Percentiles rank a stretch among this genome's conserved stretches.
phyloP scores from a whole-genome alignment of 345 rosid species.

The Citrus medica region DNA sequence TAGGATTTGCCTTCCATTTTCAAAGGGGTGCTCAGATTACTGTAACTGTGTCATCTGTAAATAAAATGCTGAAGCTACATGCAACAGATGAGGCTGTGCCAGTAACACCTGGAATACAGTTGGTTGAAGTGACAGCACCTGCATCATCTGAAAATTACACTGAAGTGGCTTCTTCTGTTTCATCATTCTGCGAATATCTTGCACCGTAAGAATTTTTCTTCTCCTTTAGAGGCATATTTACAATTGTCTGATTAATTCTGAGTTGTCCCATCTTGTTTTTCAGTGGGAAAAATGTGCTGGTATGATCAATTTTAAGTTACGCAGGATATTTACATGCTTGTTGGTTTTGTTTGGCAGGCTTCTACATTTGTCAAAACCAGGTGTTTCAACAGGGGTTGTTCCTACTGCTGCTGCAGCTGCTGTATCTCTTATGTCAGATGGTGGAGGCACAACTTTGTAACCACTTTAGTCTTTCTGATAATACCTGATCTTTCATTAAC shows the following conservation, averaged over 20 bases:
- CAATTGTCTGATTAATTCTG: background rate
- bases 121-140: slow-evolving; percentile 95
- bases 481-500: background rate
- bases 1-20: slow-evolving; percentile 87
- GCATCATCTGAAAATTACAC: slow-evolving; percentile 80
- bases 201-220: slow-evolving; percentile 64
- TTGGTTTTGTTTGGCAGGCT: slow-evolving; percentile 49
- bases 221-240: background rate
- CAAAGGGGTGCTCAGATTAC: slow-evolving; percentile 69
- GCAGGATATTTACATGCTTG: background rate
- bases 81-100: slow-evolving; percentile 91
- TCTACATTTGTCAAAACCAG: slow-evolving; percentile 88
- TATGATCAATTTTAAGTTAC: background rate
- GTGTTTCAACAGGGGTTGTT: slow-evolving; percentile 79
- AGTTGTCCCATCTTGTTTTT: background rate
- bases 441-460: slow-evolving; percentile 76
- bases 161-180: slow-evolving; percentile 73
- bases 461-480: background rate
- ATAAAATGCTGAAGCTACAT: slow-evolving; percentile 78
- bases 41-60: slow-evolving; percentile 77
- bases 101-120: slow-evolving; percentile 93
- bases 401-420: slow-evolving; percentile 97
- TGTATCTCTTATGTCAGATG: slow-evolving; percentile 95
- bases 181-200: slow-evolving; percentile 93
- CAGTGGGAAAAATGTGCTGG: background rate